phyloP scores from a whole-genome alignment of 2,329 filamentous ascomycete species.

The Calonectria naviculata region DNA sequence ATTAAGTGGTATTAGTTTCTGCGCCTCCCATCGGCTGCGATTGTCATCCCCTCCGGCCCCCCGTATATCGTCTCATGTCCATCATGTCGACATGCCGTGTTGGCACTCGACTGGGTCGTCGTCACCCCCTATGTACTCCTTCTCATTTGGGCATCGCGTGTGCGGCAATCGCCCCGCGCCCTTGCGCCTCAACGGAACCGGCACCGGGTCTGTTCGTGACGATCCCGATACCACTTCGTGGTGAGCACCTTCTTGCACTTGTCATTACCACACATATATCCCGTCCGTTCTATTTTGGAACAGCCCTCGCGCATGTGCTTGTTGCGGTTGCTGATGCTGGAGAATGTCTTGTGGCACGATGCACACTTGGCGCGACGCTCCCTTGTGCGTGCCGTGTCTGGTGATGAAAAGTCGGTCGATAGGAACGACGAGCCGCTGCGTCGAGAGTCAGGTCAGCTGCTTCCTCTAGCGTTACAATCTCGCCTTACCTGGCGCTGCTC shows the following conservation, averaged over 20 bases:
- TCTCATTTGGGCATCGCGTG: constrained; percentile 3
- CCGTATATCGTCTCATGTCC: constrained; percentile 1
- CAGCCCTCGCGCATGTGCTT: constrained; percentile 46
- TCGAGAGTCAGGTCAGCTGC: background rate
- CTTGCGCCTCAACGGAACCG: constrained; percentile 26
- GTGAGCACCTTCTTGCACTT: constrained; percentile 38
- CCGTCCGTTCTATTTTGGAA: constrained; percentile 32
- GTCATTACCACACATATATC: constrained; percentile 39
- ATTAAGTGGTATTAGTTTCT: constrained; percentile 15
- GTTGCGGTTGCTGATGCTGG: constrained; percentile 45
- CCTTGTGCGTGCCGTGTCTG: constrained; percentile 12
- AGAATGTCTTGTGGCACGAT: constrained; percentile 42
- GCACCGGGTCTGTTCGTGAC: constrained; percentile 42
- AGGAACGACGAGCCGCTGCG: constrained; percentile 19
- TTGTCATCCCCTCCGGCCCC: constrained; percentile 6
- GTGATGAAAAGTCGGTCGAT: constrained; percentile 19
- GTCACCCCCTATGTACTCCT: constrained; percentile 2
- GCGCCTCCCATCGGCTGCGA: constrained; percentile 7
- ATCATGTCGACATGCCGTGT: background rate
- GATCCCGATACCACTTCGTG: constrained; percentile 43
- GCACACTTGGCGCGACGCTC: constrained; percentile 31
- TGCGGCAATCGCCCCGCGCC: background rate
- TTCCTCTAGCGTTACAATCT: background rate
- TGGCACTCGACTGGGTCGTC: background rate
- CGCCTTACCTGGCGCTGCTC: constrained; percentile 25